Base-by-base conservation (phyloP, 306 rosid genomes). In the Prinsepia uniflora region DNA sequence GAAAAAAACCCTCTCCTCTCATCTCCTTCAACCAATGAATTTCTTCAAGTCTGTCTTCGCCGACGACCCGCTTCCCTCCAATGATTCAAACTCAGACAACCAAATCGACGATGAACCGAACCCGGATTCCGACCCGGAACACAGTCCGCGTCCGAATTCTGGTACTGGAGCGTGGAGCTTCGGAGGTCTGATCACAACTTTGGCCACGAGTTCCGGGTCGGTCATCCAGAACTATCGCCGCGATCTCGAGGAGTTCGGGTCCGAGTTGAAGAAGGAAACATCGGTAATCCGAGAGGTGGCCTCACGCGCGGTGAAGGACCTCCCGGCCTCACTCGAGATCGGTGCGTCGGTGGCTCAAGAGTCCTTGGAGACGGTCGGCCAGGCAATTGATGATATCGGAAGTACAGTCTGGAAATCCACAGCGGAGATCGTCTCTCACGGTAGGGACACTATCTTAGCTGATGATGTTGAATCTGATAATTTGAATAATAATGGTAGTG, bases 281-380 rank as follows among this genome's bases (percentile, higher is more conserved):
- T 72, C 89, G 34, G 84, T 89, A 59, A 94, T 94, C 68, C 95
- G 96, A 8, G 90, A 86, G 67, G 96, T 81, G 19, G 96, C 99
- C 13, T 94, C 99, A 8, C 97, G 97, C 76, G 99, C 97, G 68
- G 97, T 94, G 68, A 78, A 65, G 80, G 92, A 82, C 69, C 84
- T 94, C 41, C 98, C 98, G 18, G 63, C 78, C 19, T 87, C 92
- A 42, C 83, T 94, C 4, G 99, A 94, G 42, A 90, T 15, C 44
- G 97, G 97, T 69, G 84, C 99, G 34, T 80, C 96, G 45, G 99
- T 91, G 54, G 99, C 96, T 22, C 99, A 94, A 85, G 92, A 81
- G 19, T 94, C 97, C 74, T 96, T 94, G 6, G 99, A 94, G 80
- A 80, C 92, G 47, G 97, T 94, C 3, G 99, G 97, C 19, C 92